Evolutionary conservation across 495 filamentous ascomycete genomes (phyloP), one percentile per base, ranked within the genome.

Genomic region (Penicilliopsis zonata): DNA sequence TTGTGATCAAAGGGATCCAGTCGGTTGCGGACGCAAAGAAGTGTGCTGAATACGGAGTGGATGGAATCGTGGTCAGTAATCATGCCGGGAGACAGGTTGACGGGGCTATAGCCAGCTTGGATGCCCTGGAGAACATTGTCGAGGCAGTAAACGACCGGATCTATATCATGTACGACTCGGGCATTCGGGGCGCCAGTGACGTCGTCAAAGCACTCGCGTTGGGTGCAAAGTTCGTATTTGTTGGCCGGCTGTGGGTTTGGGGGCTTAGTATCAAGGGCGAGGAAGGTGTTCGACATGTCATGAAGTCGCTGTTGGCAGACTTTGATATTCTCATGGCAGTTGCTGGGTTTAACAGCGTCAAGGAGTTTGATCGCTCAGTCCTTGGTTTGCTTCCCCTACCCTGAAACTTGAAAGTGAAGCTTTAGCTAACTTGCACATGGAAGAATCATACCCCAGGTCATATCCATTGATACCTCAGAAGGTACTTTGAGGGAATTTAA

Each of bases 321-420:
- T 70, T 82, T 18, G 77, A 82, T 54, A 74, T 78, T 21, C 33
- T 76, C 31, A 72, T 80, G 69, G 70, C 64, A 23, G 65, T 72
- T n/a, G 72, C 62, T n/a, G 76, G 76, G 10, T 74, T 70, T 41
- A 61, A 67, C 17, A 51, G 52, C 13, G 44, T 78, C 9, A 46
- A 52, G n/a, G 63, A 76, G 30, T 70, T 78, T 31, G 57, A 68
- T 31, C 36, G 52, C 25, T 46, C 28, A 5, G 44, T 49, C 30
- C 34, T 67, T 34, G 59, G 57, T 62, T 33, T 7, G 53, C 46
- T 35, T 39, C n/a, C 5, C 25, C 25, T 13, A 27, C 10, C 25
- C n/a, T 5, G 10, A 9, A 27, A 12, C 5, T 27, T n/a, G 10
- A n/a, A n/a, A n/a, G n/a, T n/a, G n/a, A n/a, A n/a, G 10, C 5